Evolutionary conservation across 257 asterid genomes (phyloP).

Genomic region (Primulina eburnea): DNA sequence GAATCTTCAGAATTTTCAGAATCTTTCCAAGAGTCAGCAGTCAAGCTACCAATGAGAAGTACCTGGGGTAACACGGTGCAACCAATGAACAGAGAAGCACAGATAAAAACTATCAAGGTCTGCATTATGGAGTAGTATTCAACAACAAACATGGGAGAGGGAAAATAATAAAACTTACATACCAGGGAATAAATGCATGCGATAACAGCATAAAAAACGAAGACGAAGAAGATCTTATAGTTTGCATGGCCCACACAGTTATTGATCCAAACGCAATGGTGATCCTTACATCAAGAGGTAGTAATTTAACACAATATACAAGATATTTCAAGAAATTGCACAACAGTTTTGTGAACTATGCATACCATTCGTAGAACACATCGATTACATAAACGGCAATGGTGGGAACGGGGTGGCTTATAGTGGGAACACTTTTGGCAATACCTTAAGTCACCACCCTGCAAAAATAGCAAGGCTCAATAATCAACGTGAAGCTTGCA

Average conservation of each 20-base stretch:
- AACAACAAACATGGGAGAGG: background rate
- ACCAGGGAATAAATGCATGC: conserved; percentile 92
- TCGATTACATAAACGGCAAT: conserved; percentile 84
- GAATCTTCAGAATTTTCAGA: conserved; percentile 38
- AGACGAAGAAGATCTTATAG: conserved; percentile 82
- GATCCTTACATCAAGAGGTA: conserved; percentile 70
- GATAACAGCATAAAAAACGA: conserved; percentile 65
- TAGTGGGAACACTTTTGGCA: conserved; percentile 85
- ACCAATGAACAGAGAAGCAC: background rate
- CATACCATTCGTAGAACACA: conserved; percentile 95
- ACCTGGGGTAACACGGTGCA: conserved; percentile 42
- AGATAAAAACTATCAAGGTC: background rate
- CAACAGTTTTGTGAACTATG: conserved; percentile 30
- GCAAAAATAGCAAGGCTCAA: conserved; percentile 31
- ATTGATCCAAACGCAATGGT: conserved; percentile 93
- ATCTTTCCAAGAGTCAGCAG: conserved; percentile 51
- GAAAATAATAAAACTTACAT: conserved; percentile 18
- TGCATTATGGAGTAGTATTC: background rate
- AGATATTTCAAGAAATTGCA: conserved; percentile 27
- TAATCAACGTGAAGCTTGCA: background rate
- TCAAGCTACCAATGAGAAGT: conserved; percentile 68
- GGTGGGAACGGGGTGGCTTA: conserved; percentile 97
- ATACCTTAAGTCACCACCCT: conserved; percentile 93
- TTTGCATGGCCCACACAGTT: conserved; percentile 95
- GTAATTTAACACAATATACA: conserved; percentile 36